A percentile compares a stretch with the other conserved stretches of the same genome.
Conservation (phyloP, 2,329 filamentous ascomycete species). For the Pseudogymnoascus destructans region DNA sequence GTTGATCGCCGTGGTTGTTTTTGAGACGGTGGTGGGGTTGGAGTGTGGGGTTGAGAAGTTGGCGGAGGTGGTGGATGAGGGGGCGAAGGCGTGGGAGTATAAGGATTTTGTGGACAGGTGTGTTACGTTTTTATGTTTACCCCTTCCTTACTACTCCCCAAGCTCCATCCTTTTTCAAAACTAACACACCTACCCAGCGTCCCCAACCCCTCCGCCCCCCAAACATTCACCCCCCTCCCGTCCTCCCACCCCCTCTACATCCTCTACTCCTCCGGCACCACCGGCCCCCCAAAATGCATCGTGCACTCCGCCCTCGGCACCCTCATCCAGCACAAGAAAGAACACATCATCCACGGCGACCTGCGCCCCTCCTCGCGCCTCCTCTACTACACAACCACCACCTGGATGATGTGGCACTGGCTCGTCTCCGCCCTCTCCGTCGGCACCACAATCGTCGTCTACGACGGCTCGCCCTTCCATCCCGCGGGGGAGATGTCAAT, state of each 20-base stretch:
- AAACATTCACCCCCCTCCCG: slow-evolving; percentile 62
- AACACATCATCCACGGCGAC: slow-evolving; percentile 78
- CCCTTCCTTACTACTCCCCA: slow-evolving; percentile 25
- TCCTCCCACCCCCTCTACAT: slow-evolving; percentile 89
- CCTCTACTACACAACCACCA: slow-evolving; percentile 89
- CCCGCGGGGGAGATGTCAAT: slow-evolving; percentile 70
- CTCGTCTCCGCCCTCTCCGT: slow-evolving; percentile 73
- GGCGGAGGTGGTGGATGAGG: slow-evolving; percentile 10
- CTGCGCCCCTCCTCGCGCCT: slow-evolving; percentile 59
- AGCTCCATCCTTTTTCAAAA: slow-evolving; percentile 26
- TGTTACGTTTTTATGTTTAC: slow-evolving; percentile 1
- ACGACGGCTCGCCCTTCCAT: slow-evolving; percentile 83
- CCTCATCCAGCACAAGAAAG: slow-evolving; percentile 92
- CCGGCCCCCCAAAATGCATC: slow-evolving; percentile 78
- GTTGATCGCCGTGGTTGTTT: slow-evolving; percentile 59
- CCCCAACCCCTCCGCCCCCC: slow-evolving; percentile 25
- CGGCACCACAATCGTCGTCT: slow-evolving; percentile 73
- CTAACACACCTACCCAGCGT: slow-evolving; percentile 24
- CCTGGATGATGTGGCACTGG: slow-evolving; percentile 99
- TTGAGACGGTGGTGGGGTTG: slow-evolving; percentile 46
- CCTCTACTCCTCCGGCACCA: slow-evolving; percentile 86
- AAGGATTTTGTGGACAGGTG: slow-evolving; percentile 30
- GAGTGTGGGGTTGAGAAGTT: slow-evolving; percentile 16
- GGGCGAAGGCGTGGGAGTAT: slow-evolving; percentile 31
- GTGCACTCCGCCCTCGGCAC: slow-evolving; percentile 85